phyloP scores from a whole-genome alignment of 441 rosid genomes.

The Populus trichocarpa region DNA sequence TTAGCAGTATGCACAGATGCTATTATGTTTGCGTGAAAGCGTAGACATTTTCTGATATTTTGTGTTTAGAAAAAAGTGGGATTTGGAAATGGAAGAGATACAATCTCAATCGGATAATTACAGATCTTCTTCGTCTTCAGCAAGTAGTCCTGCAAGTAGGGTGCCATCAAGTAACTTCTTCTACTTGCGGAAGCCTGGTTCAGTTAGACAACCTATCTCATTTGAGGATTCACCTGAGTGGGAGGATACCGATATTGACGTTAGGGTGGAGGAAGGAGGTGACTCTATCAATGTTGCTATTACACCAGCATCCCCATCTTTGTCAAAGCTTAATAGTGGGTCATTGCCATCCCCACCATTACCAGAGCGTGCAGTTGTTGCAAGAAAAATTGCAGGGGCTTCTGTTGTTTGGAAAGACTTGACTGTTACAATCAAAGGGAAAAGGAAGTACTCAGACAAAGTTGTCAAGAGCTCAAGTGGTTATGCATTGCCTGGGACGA shows the following conservation, averaged over 20 bases:
- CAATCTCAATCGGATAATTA: conserved; percentile 91
- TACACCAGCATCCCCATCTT: conserved; percentile 80
- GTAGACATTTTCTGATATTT: conserved; percentile 4
- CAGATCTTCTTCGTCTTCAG: conserved; percentile 96
- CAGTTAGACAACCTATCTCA: conserved; percentile 88
- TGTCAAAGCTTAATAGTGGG: conserved; percentile 81
- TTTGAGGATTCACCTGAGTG: conserved; percentile 99
- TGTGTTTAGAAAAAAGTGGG: conserved; percentile 14
- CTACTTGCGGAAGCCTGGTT: conserved; percentile 90
- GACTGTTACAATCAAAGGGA: conserved; percentile 85
- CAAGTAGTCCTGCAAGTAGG: conserved; percentile 97
- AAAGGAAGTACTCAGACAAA: conserved; percentile 86
- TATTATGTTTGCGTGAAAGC: background rate
- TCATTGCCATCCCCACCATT: conserved; percentile 82
- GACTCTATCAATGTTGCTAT: conserved; percentile 75
- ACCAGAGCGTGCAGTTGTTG: conserved; percentile 52
- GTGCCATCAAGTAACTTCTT: conserved; percentile 93
- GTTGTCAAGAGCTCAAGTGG: conserved; percentile 94
- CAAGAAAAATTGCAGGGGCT: conserved; percentile 88
- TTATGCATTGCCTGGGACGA: conserved; percentile 93
- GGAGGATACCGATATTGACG: conserved; percentile 74
- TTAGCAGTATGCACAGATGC: background rate
- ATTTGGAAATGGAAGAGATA: conserved; percentile 82
- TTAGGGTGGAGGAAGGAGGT: conserved; percentile 72
- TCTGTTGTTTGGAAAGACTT: conserved; percentile 94